Evolutionary conservation across 257 asterid species (phyloP).

Genomic region (Ilex aquifolium): DNA sequence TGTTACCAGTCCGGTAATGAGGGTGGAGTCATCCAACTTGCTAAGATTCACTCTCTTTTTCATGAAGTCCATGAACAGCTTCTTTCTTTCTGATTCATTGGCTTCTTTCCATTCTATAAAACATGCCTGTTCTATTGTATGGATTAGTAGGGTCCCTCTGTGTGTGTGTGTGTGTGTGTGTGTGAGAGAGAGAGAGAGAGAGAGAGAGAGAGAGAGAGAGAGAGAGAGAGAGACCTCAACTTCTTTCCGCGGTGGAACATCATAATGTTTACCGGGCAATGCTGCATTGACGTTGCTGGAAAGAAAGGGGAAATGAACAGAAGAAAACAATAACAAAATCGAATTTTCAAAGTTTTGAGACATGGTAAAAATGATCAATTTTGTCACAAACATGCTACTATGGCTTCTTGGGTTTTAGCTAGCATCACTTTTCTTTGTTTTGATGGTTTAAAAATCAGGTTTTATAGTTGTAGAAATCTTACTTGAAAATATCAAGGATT

Average conservation of each 20-base stretch:
- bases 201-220: not conserved
- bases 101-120: constrained; percentile 34
- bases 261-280: constrained; percentile 83
- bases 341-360: no score
- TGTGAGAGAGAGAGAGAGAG: not conserved
- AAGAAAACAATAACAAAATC: no score
- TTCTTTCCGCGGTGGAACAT: constrained; percentile 46
- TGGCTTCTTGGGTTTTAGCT: no score
- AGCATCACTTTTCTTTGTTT: no score
- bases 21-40: constrained; percentile 59
- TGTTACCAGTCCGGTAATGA: constrained; percentile 59
- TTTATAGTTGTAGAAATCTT: not conserved
- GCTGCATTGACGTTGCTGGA: constrained; percentile 67
- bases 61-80: constrained; percentile 51
- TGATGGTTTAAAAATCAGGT: not conserved
- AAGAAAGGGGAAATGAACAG: not conserved
- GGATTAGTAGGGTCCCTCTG: constrained; percentile 9
- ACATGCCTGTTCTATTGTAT: constrained; percentile 31
- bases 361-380: no score
- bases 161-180: not conserved
- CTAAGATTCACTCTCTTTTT: constrained; percentile 45
- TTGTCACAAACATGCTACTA: no score
- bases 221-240: constrained; percentile 50
- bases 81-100: constrained; percentile 35
- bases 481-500: constrained; percentile 73